Evolutionary conservation across 306 rosid genomes (phyloP), one percentile per base, ranked within the genome.

Genomic region (Cucurbita moschata): DNA sequence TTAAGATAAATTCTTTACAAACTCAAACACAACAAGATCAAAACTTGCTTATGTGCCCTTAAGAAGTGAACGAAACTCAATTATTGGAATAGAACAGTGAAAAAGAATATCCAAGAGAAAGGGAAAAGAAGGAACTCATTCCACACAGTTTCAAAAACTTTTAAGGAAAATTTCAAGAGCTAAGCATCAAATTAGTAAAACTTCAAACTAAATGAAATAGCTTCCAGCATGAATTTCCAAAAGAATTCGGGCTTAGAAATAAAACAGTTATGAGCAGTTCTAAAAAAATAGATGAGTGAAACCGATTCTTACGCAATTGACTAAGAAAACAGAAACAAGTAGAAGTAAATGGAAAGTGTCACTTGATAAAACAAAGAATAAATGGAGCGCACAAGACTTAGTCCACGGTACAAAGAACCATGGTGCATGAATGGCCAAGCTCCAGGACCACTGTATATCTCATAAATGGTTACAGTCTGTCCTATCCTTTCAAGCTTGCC

Each of bases 401-500:
- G 86, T 57, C 99, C 99, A 50, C 99, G 97, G 80, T 94, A 94
- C 76, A 94, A 77, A 74, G 99, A 87, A 54, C 97, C 96, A 84
- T 89, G 96, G 81, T 94, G 99, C 92, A 94, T 78, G 77, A 91
- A 89, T 13, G 97, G 84, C 97, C 99, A 91, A 61, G 82, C 84
- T 73, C 88, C 96, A 60, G 87, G 75, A 66, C 99, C 99, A 81
- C 70, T 85, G 83, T 94, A 94, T 79, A 88, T 87, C 88, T 94
- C 99, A 83, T 94, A 94, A 66, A 94, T 88, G 83, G 96, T 89
- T 69, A 91, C 86, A 37, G 87, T 84, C 79, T 90, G 95, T 71
- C 99, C 97, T 21, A 89, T 89, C 83, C 99, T 88, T 90, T 91
- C 96, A 76, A 94, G 96, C 80, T 94, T 97, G 72, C 99, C 99